These are phyloP conservation scores for Arthrobotrys sphaeroides DNA, from an alignment of 2,329 filamentous ascomycete species.

Conservation along the genomic window DNA sequence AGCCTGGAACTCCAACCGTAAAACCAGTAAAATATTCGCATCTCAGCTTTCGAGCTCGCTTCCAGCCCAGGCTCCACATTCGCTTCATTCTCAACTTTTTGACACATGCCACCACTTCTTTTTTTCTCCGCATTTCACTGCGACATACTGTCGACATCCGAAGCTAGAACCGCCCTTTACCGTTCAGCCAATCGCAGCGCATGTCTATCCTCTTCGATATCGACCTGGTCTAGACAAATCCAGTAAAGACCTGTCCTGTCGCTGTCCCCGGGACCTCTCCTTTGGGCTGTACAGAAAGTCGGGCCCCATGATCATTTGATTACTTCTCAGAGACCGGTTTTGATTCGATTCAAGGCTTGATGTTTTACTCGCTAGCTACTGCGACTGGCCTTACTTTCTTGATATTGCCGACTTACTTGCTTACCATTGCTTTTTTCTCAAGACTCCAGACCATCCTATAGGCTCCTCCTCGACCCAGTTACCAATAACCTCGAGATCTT, in stretches of 20 bases:
- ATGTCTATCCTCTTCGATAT: neutral
- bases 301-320: conserved; percentile 35
- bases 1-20: neutral
- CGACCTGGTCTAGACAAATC: conserved; percentile 28
- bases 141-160: conserved; percentile 21
- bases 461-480: neutral
- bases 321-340: neutral
- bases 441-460: neutral
- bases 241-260: conserved; percentile 36
- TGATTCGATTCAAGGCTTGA: conserved; percentile 10
- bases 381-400: conserved; percentile 7
- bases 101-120: conserved; percentile 42
- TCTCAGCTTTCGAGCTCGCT: neutral
- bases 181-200: conserved; percentile 30
- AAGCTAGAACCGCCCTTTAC: neutral
- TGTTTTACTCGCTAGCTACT: neutral
- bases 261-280: conserved; percentile 38
- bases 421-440: conserved; percentile 4
- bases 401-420: neutral
- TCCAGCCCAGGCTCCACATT: conserved; percentile 22
- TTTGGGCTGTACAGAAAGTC: conserved; percentile 35
- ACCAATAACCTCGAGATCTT: neutral
- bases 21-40: neutral
- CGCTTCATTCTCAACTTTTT: conserved; percentile 6
- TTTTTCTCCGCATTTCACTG: conserved; percentile 9